These are phyloP conservation scores for Drosera spatulata DNA, from an alignment of 179 eudicot genomes.

Conservation along the genomic window DNA sequence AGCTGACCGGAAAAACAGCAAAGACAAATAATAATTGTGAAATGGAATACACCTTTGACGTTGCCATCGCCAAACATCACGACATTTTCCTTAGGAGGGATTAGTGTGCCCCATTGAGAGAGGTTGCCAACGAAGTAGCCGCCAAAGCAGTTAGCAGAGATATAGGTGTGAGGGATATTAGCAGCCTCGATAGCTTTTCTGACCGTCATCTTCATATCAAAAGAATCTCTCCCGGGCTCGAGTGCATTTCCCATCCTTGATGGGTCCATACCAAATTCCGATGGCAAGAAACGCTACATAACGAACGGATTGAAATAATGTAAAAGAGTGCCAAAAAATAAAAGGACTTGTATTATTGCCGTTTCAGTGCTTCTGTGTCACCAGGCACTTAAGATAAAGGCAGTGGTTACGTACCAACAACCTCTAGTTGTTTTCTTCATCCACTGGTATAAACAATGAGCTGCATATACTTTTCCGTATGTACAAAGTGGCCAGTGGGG, in stretches of 20 bases:
- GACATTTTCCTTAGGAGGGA: slow-evolving; percentile 47
- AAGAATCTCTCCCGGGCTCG: slow-evolving; percentile 44
- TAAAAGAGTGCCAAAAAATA: neutral
- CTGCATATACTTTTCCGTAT: too few species aligned
- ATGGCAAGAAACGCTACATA: slow-evolving; percentile 56
- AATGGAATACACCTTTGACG: slow-evolving; percentile 32
- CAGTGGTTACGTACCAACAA: too few species aligned
- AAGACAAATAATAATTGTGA: neutral
- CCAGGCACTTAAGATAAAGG: too few species aligned
- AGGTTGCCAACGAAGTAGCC: slow-evolving; percentile 59
- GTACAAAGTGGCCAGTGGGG: too few species aligned
- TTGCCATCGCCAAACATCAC: slow-evolving; percentile 48
- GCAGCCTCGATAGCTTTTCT: slow-evolving; percentile 65
- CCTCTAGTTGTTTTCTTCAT: too few species aligned
- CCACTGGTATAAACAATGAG: too few species aligned
- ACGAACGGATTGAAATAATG: neutral
- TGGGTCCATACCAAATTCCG: slow-evolving; percentile 67
- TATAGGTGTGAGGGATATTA: slow-evolving; percentile 47
- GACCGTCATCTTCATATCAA: slow-evolving; percentile 57
- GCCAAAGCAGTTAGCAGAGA: slow-evolving; percentile 55
- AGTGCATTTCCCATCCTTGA: slow-evolving; percentile 41
- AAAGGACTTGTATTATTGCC: too few species aligned
- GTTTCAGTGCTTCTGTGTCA: too few species aligned
- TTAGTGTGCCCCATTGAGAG: slow-evolving; percentile 32
- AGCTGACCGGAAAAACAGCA: neutral